Conservation (phyloP, 345 rosid species). For the Eucalyptus cladocalyx region DNA sequence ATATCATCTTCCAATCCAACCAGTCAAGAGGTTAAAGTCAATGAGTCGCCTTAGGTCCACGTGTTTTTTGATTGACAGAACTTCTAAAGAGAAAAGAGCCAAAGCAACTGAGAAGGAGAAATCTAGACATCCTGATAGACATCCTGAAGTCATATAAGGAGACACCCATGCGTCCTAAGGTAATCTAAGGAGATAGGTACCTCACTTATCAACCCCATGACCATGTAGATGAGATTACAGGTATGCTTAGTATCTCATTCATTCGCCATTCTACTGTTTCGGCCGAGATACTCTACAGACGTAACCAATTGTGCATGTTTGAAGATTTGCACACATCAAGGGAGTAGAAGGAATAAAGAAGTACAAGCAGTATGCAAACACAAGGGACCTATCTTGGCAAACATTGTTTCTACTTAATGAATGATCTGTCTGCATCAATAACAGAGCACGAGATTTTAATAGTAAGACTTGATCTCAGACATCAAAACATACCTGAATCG, state of each 20-base stretch:
- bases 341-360: background rate
- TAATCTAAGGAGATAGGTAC: background rate
- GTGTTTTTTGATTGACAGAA: background rate
- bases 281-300: background rate
- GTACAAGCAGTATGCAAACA: background rate
- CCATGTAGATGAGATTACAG: background rate
- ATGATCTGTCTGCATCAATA: background rate
- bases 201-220: background rate
- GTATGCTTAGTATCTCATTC: background rate
- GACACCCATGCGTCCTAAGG: background rate
- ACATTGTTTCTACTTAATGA: background rate
- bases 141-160: background rate
- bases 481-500: constrained; percentile 22
- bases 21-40: background rate
- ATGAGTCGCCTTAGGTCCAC: background rate
- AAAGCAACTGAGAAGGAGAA: background rate
- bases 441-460: background rate
- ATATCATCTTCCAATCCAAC: background rate
- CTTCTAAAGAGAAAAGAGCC: background rate
- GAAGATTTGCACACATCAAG: background rate
- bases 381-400: background rate
- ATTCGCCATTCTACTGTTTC: background rate
- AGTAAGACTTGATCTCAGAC: background rate
- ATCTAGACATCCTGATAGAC: background rate
- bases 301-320: background rate